These are phyloP conservation scores for Aristolochia fimbriata DNA, from an alignment of 164 flowering plant species.

Conservation along the genomic window DNA sequence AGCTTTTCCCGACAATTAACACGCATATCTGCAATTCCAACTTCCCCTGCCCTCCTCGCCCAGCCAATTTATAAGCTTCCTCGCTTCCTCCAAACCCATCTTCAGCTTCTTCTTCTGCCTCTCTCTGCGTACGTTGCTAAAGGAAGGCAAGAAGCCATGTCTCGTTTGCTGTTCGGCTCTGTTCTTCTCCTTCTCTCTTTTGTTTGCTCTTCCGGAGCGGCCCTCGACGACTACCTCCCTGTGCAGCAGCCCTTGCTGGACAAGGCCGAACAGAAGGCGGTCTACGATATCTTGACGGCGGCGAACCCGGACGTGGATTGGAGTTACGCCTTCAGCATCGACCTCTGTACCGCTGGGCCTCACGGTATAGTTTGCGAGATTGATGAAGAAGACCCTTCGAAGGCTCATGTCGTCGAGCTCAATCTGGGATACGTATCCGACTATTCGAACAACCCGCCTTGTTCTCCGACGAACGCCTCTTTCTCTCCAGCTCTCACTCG, in stretches of 20 bases:
- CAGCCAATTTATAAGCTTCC: not conserved
- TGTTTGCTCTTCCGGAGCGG: not conserved
- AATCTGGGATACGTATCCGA: constrained; percentile 10
- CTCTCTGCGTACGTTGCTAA: too few species aligned
- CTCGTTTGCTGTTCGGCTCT: not conserved
- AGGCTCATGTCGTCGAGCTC: constrained; percentile 8
- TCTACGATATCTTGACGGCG: constrained; percentile 2
- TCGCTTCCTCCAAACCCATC: not conserved
- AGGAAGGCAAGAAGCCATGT: not conserved
- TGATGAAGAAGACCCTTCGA: not conserved
- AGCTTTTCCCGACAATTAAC: not conserved
- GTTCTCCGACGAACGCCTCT: constrained; percentile 8
- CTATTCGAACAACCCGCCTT: constrained; percentile 11
- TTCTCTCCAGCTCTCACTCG: constrained; percentile 6
- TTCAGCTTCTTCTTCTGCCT: too few species aligned
- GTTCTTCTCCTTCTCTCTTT: not conserved
- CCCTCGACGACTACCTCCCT: constrained; percentile 1
- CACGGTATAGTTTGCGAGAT: constrained; percentile 9
- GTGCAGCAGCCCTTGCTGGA: not conserved
- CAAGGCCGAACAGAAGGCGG: not conserved
- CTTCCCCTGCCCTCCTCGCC: not conserved
- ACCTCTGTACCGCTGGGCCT: constrained; percentile 11
- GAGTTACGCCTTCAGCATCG: constrained; percentile 1
- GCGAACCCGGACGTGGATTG: constrained; percentile 8
- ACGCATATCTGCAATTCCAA: not conserved